Evolutionary conservation across 129 eudicot species (phyloP).

Genomic region (Chrysanthemum lavandulifolium): DNA sequence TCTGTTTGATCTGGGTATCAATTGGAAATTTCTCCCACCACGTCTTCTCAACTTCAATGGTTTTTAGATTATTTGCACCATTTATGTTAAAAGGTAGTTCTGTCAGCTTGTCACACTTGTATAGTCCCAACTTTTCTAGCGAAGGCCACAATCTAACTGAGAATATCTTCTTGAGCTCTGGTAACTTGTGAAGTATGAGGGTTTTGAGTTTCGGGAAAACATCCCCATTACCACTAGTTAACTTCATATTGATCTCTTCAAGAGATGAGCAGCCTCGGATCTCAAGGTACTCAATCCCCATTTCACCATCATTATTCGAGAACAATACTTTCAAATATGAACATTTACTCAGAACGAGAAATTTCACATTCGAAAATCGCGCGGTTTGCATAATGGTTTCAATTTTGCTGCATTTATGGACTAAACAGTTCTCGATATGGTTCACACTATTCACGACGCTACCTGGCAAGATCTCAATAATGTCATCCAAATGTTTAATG

Average conservation of each 20-base stretch:
- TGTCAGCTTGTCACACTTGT: neutral
- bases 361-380: neutral
- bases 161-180: neutral
- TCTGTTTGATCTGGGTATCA: neutral
- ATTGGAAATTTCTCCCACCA: slow-evolving; percentile 2
- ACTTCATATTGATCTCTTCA: slow-evolving; percentile 1
- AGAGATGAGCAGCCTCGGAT: slow-evolving; percentile 7
- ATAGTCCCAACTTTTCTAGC: neutral
- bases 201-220: neutral
- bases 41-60: neutral
- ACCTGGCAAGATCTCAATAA: neutral
- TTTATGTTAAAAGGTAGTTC: neutral
- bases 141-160: neutral
- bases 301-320: neutral
- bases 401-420: neutral
- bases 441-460: neutral
- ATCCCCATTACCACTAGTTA: neutral
- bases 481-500: neutral
- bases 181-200: neutral
- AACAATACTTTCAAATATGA: neutral
- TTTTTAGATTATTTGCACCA: neutral
- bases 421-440: neutral
- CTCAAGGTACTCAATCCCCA: neutral
- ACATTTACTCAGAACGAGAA: slow-evolving; percentile 1
- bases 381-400: neutral